Base-by-base conservation (phyloP, 2,329 filamentous ascomycete species). In the Nothopassalora personata region DNA sequence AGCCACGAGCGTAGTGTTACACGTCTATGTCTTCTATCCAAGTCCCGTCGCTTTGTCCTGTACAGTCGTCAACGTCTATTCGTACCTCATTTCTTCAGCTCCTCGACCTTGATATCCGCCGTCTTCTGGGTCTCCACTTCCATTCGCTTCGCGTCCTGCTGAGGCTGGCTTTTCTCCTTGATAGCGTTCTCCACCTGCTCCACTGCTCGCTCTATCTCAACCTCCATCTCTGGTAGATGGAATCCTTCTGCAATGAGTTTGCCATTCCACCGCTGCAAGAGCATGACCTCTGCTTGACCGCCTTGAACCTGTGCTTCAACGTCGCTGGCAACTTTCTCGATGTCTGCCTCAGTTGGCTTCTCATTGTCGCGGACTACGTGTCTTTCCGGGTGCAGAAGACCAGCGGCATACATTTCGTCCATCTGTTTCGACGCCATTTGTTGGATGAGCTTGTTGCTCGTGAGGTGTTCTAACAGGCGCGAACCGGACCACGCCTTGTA, bases 401-500 rank as follows among this genome's bases (percentile, higher is more conserved):
- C 79, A 15, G 76, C 75, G 1, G 81, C 76, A 72, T 97, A 99
- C 53, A 95, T 79, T 53, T 85, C 77, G 71, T 96, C 89, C 50
- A 99, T 81, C 6, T 83, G 78, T 13, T 82, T 76, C 0, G 88
- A 91, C 0, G 91, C 86, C 13, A 80, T 79, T 0, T 85, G 79
- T 2, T 79, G 80, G 43, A 96, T 78, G 30, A 94, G 82, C 51
- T 87, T 84, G 65, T 92, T 86, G 58, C 88, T 77, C 45, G 93
- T 75, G 11, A 99, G 82, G 73, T 90, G 94, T 65, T 93, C 84
- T 34, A 97, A 78, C 72, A 97, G 90, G 68, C 86, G 89, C 19
- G 91, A 92, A 56, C 94, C 94, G 39, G 85, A 84, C 56, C 96
- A 78, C 55, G 94, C 94, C 77, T 88, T 84, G 85, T 89, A 96